Conservation (phyloP, 2,329 filamentous ascomycete genomes). For the Teratosphaeria epicoccoides region DNA sequence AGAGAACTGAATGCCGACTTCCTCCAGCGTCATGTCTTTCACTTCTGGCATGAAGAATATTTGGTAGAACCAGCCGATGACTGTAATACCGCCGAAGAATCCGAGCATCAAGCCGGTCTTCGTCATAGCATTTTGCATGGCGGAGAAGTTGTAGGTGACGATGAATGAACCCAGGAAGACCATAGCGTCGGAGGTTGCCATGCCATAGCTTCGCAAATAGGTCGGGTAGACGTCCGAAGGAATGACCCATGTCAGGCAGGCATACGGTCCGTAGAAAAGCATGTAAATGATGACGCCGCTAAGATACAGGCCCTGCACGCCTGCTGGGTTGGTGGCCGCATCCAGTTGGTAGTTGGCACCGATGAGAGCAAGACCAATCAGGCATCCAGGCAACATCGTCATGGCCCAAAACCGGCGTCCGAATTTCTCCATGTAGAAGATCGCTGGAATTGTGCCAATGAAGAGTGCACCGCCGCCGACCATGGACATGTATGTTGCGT, state of each 20-base stretch:
- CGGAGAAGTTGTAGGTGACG: slow-evolving; percentile 64
- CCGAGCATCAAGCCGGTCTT: slow-evolving; percentile 55
- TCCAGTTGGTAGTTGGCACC: slow-evolving; percentile 52
- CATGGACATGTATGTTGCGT: slow-evolving; percentile 63
- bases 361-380: slow-evolving; percentile 57
- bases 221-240: slow-evolving; percentile 63
- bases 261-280: slow-evolving; percentile 49
- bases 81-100: slow-evolving; percentile 64
- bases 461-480: slow-evolving; percentile 59
- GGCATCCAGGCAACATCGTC: slow-evolving; percentile 60
- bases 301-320: slow-evolving; percentile 48
- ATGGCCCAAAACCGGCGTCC: slow-evolving; percentile 67
- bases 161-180: slow-evolving; percentile 63
- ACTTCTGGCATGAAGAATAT: slow-evolving; percentile 60
- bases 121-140: slow-evolving; percentile 59
- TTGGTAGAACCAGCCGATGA: slow-evolving; percentile 61
- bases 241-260: slow-evolving; percentile 14
- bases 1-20: slow-evolving; percentile 58
- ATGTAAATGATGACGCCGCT: slow-evolving; percentile 59
- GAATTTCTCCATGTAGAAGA: slow-evolving; percentile 59
- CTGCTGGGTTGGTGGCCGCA: slow-evolving; percentile 14
- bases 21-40: slow-evolving; percentile 57
- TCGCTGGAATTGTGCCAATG: slow-evolving; percentile 35
- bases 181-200: slow-evolving; percentile 58
- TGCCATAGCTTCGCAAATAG: slow-evolving; percentile 61